phyloP scores from a whole-genome alignment of 306 rosid genomes.

The Fragaria iinumae region DNA sequence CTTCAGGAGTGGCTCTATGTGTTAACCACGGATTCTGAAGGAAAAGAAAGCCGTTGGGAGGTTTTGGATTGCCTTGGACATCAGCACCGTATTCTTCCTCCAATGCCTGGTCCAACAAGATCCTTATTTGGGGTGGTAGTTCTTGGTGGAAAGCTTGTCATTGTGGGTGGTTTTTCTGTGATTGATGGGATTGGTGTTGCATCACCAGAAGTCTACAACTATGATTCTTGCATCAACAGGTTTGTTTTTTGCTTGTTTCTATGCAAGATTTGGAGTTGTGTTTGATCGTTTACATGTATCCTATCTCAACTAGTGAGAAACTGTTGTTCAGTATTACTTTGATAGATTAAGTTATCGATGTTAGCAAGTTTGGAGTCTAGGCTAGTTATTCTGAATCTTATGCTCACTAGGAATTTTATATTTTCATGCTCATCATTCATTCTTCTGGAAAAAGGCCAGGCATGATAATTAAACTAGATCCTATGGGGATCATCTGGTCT shows the following conservation, averaged over 20 bases:
- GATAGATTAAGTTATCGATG: not conserved
- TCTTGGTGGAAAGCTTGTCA: conserved; percentile 82
- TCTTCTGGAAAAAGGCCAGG: not conserved
- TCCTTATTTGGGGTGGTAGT: conserved; percentile 67
- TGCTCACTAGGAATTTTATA: not conserved
- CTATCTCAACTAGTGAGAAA: not conserved
- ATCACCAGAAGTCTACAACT: conserved; percentile 70
- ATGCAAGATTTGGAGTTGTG: conserved; percentile 11
- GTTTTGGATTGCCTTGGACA: conserved; percentile 74
- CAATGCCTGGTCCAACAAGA: conserved; percentile 65
- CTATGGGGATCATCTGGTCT: not conserved
- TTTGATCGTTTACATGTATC: not conserved
- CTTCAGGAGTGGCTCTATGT: conserved; percentile 92
- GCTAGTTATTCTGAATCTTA: not conserved
- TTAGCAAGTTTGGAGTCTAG: not conserved
- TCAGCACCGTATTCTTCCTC: conserved; percentile 56
- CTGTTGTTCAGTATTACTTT: not conserved
- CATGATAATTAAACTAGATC: not conserved
- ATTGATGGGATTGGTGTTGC: conserved; percentile 44
- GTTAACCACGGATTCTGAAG: conserved; percentile 53
- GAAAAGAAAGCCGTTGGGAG: conserved; percentile 85
- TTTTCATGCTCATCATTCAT: not conserved
- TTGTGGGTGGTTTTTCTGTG: conserved; percentile 71
- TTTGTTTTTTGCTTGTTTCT: conserved; percentile 17
- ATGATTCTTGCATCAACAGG: conserved; percentile 83